Conservation (phyloP, 1,284 basidiomycete genomes). For the Austroboletus rostrupii region DNA sequence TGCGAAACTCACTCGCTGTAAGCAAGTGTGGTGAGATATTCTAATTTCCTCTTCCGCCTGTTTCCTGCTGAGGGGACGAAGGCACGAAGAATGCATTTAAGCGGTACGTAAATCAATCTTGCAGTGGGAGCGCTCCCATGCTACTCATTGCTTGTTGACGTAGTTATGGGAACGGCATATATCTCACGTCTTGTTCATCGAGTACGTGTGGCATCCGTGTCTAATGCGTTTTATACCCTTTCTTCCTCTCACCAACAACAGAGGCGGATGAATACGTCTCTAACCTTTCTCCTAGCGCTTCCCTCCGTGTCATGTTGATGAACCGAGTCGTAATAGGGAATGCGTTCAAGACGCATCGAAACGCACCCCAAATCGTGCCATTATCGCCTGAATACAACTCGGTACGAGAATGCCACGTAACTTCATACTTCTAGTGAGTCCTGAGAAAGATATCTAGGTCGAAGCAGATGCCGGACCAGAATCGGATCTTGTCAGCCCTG, state of each 20-base stretch:
- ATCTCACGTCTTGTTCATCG: slow-evolving; percentile 16
- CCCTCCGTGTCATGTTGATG: slow-evolving; percentile 44
- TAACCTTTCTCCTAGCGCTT: slow-evolving; percentile 31
- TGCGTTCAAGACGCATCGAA: slow-evolving; percentile 40
- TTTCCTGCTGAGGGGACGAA: slow-evolving; percentile 5
- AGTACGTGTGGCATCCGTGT: too few species aligned
- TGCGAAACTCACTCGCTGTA: slow-evolving; percentile 16
- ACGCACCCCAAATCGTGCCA: slow-evolving; percentile 32
- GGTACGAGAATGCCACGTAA: too few species aligned
- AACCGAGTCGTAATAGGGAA: slow-evolving; percentile 55
- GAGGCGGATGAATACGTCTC: too few species aligned
- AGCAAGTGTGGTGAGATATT: slow-evolving; percentile 10
- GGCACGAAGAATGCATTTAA: too few species aligned
- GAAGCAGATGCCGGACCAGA: slow-evolving; percentile 11
- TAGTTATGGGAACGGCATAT: too few species aligned
- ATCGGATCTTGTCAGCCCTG: slow-evolving; percentile 17
- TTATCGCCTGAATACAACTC: slow-evolving; percentile 12
- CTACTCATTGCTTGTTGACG: too few species aligned
- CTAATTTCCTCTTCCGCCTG: neutral
- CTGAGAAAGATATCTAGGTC: too few species aligned
- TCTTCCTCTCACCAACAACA: too few species aligned
- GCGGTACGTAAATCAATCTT: too few species aligned
- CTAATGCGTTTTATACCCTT: too few species aligned
- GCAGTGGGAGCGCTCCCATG: too few species aligned
- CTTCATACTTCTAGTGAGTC: too few species aligned